Evolutionary conservation across 2,329 filamentous ascomycete species (phyloP).

Genomic region (Fusarium verrucosum): DNA sequence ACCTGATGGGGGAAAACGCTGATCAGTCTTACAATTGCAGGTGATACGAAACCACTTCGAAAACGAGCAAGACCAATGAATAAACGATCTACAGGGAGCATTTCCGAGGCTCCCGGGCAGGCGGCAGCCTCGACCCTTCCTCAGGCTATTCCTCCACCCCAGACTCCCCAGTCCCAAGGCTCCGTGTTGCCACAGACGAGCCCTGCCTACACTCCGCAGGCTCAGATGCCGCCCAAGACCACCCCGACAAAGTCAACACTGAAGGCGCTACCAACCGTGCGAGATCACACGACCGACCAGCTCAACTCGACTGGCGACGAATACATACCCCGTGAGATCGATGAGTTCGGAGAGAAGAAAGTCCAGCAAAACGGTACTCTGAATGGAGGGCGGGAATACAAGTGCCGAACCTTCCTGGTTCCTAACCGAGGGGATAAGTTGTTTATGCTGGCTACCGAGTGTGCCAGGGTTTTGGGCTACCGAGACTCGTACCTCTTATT

Average conservation of each 20-base stretch:
- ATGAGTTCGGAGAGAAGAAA: slow-evolving; percentile 94
- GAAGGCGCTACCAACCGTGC: slow-evolving; percentile 93
- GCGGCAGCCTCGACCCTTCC: slow-evolving; percentile 56
- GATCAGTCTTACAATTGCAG: slow-evolving; percentile 51
- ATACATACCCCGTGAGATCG: slow-evolving; percentile 91
- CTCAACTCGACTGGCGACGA: slow-evolving; percentile 89
- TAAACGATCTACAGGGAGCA: slow-evolving; percentile 59
- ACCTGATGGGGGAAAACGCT: slow-evolving; percentile 20
- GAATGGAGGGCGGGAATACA: slow-evolving; percentile 84
- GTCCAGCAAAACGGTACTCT: slow-evolving; percentile 85
- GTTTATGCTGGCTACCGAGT: slow-evolving; percentile 99
- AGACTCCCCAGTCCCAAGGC: slow-evolving; percentile 64
- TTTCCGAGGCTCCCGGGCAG: slow-evolving; percentile 67
- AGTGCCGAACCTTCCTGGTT: slow-evolving; percentile 92
- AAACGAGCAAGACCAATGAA: slow-evolving; percentile 73
- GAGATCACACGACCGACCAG: slow-evolving; percentile 97
- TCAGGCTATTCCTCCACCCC: slow-evolving; percentile 58
- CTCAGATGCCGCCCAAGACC: slow-evolving; percentile 74
- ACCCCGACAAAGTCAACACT: slow-evolving; percentile 85
- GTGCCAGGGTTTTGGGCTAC: slow-evolving; percentile 91
- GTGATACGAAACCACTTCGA: slow-evolving; percentile 57
- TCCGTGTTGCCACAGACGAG: slow-evolving; percentile 56
- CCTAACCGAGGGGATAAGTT: slow-evolving; percentile 91
- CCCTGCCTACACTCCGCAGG: slow-evolving; percentile 52
- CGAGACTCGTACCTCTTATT: slow-evolving; percentile 98